A percentile compares a stretch with the other conserved stretches of the same genome.
These are phyloP conservation scores for Pulveroboletus frians DNA, from an alignment of 768 basidiomycete species.

Conservation along the genomic window DNA sequence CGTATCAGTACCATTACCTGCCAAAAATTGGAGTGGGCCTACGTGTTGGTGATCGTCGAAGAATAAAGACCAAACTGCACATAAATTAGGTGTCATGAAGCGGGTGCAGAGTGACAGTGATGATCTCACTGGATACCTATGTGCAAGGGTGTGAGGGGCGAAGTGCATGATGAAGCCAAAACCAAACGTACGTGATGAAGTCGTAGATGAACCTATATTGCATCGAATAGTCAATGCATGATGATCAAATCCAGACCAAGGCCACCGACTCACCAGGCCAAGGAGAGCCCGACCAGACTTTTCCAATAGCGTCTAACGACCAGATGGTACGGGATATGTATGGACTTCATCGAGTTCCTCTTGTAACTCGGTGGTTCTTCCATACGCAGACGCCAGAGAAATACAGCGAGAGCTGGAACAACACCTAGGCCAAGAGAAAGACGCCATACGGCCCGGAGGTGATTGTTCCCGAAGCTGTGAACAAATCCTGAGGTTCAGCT, in stretches of 20 bases:
- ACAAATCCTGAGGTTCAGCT: not conserved
- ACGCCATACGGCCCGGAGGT: conserved; percentile 85
- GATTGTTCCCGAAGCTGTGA: conserved; percentile 65
- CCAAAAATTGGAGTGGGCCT: conserved; percentile 13
- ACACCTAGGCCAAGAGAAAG: conserved; percentile 79
- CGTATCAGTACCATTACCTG: not conserved
- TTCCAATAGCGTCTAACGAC: conserved; percentile 78
- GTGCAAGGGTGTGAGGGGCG: not conserved
- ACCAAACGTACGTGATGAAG: conserved; percentile 59
- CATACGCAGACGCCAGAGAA: conserved; percentile 85
- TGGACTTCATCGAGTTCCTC: conserved; percentile 73
- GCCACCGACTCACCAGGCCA: conserved; percentile 53
- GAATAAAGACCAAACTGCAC: conserved; percentile 75
- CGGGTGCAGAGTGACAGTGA: not conserved
- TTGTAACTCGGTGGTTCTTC: conserved; percentile 70
- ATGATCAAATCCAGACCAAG: not conserved
- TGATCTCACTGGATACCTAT: conserved; percentile 57
- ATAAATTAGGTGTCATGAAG: not conserved
- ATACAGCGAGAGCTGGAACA: conserved; percentile 74
- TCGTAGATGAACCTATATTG: conserved; percentile 66
- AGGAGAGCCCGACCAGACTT: conserved; percentile 65
- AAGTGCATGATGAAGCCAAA: not conserved
- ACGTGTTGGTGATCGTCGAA: conserved; percentile 68
- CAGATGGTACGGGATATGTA: conserved; percentile 69
- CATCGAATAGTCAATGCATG: not conserved